Evolutionary conservation across 2,329 filamentous ascomycete species (phyloP), one percentile per base, ranked within the genome.

Genomic region (Fusarium musae): DNA sequence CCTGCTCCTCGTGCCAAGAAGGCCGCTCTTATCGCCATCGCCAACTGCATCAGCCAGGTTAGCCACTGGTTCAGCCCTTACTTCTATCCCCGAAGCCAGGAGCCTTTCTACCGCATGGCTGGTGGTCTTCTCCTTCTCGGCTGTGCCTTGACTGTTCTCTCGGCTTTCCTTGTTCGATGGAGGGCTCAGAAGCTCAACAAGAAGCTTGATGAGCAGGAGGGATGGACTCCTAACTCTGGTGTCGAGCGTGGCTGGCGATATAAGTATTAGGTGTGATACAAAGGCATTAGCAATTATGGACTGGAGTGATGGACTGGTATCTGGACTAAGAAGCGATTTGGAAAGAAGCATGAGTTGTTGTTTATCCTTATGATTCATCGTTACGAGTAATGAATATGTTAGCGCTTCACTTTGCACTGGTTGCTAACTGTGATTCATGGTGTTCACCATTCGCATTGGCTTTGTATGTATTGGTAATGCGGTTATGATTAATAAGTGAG

Each of bases 61-160:
- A 82, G 79, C n/a, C 83, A 85, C 50, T 84, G 83, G 83, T 84
- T 84, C 63, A 83, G 79, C 3, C 83, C 83, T 0, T 83, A 84
- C 66, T 84, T 85, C 65, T 81, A 78, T 13, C 71, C 78, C 2
- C 60, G 63, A 21, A 74, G 75, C 47, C 78, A 80, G 37, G 79
- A 79, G 39, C 79, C 79, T 7, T 77, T 75, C 32, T 80, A 80
- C 49, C 75, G 77, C 16, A 78, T 77, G 13, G 79, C 77, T 9
- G 78, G 79, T 16, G 79, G 79, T 10, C 28, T 59, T n/a, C 39
- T 61, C 5, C 40, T 43, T n/a, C 69, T 70, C 7, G 40, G 66
- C 21, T 61, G 64, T 5, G 54, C 57, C 9, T 50, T 49, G 50
- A 69, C 66, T 40, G 11, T 56, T 5, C 23, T 63, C 16, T 66